Evolutionary conservation across 768 basidiomycete genomes (phyloP), one percentile per base, ranked within the genome.

Genomic region (Mycena venus): DNA sequence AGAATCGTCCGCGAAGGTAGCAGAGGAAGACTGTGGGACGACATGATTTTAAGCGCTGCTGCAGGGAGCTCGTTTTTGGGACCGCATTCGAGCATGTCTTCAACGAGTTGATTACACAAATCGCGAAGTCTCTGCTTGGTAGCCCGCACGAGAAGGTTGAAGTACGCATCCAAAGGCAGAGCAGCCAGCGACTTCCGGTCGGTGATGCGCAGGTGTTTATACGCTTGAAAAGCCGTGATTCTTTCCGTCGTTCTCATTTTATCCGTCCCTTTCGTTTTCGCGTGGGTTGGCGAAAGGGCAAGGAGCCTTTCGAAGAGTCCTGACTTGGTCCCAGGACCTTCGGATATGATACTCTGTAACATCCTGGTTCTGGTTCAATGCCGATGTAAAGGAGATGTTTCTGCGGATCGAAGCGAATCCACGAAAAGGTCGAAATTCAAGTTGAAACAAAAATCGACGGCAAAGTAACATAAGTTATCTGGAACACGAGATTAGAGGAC

Each of bases 381-480:
- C 2, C 14, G 71, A 70, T 80, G 80, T 60, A 76, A 73, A 70
- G 75, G 77, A 56, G 11, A 38, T 61, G 55, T 21, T 29, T 8
- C 38, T 66, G 62, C 67, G 75, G 31, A 61, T 73, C 44, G 67
- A 65, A 59, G 77, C 23, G 62, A 66, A 67, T 61, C 67, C 73
- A 69, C 69, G 76, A 64, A 70, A 56, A 55, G 47, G 36, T 84
- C 68, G 79, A 80, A 78, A 84, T 80, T 86, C 84, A 83, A 85
- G 85, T 88, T 86, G 86, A 77, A 85, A 84, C 79, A 89, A 82
- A 83, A 88, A 83, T 85, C 84, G 88, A 84, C 91, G 92, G 88
- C 92, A 91, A 90, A 91, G 87, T 85, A 88, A 92, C 92, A 93
- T 93, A 91, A 90, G 91, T 93, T 88, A 93, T 85, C 92, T 79